These are phyloP conservation scores for Stygiomarasmius scandens DNA, from an alignment of 1,284 basidiomycete genomes.

Conservation along the genomic window DNA sequence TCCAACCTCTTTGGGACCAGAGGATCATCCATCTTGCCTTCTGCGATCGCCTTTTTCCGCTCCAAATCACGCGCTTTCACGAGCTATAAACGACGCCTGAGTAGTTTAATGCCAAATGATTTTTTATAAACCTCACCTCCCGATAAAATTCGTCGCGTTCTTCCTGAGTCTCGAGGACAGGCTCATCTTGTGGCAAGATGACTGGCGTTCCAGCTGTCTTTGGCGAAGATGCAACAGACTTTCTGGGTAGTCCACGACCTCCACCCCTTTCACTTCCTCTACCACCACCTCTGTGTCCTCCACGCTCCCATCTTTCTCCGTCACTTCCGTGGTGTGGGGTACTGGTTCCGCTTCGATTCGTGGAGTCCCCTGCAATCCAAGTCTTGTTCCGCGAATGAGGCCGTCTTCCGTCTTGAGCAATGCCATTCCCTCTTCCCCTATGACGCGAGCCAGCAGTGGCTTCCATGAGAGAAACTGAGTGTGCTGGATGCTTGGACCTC, in stretches of 20 bases:
- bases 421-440: neutral
- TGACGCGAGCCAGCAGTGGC: neutral
- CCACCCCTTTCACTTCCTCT: conserved; percentile 35
- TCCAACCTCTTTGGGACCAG: conserved; percentile 76
- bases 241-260: conserved; percentile 37
- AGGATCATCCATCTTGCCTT: conserved; percentile 89
- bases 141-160: conserved; percentile 68
- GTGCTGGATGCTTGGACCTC: too few relatives aligned
- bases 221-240: conserved; percentile 38
- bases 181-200: conserved; percentile 35
- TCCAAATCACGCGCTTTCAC: conserved; percentile 77
- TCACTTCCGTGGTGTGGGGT: conserved; percentile 41
- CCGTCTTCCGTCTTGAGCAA: conserved; percentile 20
- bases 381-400: conserved; percentile 47
- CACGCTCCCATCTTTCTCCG: conserved; percentile 59
- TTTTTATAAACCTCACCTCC: conserved; percentile 50
- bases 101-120: conserved; percentile 19
- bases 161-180: conserved; percentile 52
- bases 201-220: conserved; percentile 26
- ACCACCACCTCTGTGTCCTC: conserved; percentile 41
- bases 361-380: conserved; percentile 47
- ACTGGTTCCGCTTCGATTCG: conserved; percentile 29
- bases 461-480: neutral
- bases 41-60: conserved; percentile 76
- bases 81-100: conserved; percentile 44